A percentile compares a stretch with the other conserved stretches of the same genome.
These are phyloP conservation scores for Crucihimalaya himalaica DNA, from an alignment of 345 rosid genomes.

Conservation along the genomic window DNA sequence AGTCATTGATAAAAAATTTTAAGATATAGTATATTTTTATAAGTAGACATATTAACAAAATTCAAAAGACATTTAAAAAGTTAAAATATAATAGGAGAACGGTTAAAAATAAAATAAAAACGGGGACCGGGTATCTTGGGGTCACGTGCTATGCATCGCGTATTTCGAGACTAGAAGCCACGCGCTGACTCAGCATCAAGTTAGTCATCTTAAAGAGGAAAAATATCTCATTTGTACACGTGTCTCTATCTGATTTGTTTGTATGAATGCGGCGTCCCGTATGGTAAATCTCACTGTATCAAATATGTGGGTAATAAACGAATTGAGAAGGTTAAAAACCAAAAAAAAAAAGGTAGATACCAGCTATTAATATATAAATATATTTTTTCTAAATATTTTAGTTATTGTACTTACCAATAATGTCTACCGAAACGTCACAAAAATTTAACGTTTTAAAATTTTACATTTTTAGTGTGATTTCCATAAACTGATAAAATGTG, in stretches of 20 bases:
- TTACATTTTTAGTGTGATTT: background rate
- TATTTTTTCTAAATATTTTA: background rate
- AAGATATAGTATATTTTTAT: too few species aligned
- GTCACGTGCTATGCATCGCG: slow-evolving; percentile 58
- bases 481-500: too few species aligned
- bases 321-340: background rate
- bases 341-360: background rate
- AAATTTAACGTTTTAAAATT: too few species aligned
- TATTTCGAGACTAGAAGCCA: slow-evolving; percentile 35
- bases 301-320: background rate
- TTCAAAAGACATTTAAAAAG: too few species aligned
- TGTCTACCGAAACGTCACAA: background rate
- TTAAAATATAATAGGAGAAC: too few species aligned
- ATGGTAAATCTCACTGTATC: background rate
- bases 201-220: background rate
- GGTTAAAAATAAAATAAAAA: background rate
- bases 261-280: slow-evolving; percentile 48
- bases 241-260: slow-evolving; percentile 30
- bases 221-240: slow-evolving; percentile 16
- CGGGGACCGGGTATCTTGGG: slow-evolving; percentile 64
- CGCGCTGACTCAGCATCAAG: slow-evolving; percentile 45
- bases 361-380: background rate
- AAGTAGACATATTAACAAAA: background rate
- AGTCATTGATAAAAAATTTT: too few species aligned
- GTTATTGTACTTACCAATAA: background rate